These are phyloP conservation scores for Linum usitatissimum DNA, from an alignment of 345 rosid genomes.

Conservation along the genomic window DNA sequence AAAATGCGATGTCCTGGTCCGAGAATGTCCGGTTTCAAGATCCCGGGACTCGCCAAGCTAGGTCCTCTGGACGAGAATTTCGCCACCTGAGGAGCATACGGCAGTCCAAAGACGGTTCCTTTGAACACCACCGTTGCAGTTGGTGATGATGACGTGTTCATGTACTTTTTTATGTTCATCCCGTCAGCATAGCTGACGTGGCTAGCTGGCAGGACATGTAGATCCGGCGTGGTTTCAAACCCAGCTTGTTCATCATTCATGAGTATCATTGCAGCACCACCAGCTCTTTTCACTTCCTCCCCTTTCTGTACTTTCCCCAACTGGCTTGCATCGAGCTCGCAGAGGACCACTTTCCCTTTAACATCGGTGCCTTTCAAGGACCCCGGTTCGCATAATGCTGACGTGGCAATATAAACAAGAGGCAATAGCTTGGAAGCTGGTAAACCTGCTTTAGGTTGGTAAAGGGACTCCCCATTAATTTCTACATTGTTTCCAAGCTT, in stretches of 20 bases:
- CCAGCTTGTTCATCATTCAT: neutral
- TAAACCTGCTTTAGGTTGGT: neutral
- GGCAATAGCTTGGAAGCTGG: neutral
- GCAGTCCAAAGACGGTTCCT: neutral
- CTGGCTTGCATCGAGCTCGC: neutral
- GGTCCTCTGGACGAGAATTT: constrained; percentile 1
- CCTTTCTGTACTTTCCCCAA: neutral
- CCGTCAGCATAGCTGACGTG: neutral
- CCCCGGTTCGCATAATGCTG: neutral
- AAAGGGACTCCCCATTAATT: neutral
- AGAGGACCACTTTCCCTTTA: neutral
- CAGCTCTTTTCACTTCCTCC: neutral
- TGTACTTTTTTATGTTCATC: neutral
- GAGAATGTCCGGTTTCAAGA: constrained; percentile 1
- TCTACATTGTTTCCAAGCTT: neutral
- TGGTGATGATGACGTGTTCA: neutral
- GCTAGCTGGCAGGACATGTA: neutral
- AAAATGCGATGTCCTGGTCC: neutral
- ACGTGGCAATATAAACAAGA: neutral
- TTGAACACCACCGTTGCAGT: neutral
- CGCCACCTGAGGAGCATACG: neutral
- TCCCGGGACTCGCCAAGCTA: neutral
- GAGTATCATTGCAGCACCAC: constrained; percentile 7
- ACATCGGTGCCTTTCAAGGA: neutral
- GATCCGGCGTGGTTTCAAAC: neutral